Evolutionary conservation across 768 basidiomycete genomes (phyloP).

Genomic region (Lactarius trivialis): DNA sequence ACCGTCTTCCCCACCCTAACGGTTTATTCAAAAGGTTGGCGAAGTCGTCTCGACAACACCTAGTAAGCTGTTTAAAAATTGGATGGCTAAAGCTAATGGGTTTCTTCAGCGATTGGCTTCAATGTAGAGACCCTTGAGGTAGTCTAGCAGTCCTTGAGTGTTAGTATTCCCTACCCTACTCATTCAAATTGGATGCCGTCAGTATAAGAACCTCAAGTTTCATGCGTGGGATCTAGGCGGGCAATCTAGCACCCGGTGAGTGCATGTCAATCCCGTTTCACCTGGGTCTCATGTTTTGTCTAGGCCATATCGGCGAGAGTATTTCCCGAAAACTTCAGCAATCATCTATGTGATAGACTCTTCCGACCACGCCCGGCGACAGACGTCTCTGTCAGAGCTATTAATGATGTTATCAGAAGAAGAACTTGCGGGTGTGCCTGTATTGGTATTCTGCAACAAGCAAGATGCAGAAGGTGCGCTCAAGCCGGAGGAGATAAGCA

Average conservation of each 20-base stretch:
- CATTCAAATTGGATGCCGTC: slow-evolving; percentile 18
- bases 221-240: slow-evolving; percentile 99
- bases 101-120: slow-evolving; percentile 85
- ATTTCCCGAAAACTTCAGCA: slow-evolving; percentile 97
- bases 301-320: slow-evolving; percentile 97
- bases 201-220: slow-evolving; percentile 99
- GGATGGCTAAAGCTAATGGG: slow-evolving; percentile 16
- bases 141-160: slow-evolving; percentile 15
- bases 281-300: slow-evolving; percentile 10
- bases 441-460: slow-evolving; percentile 98
- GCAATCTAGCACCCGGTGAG: slow-evolving; percentile 89
- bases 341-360: slow-evolving; percentile 99
- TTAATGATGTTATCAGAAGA: slow-evolving; percentile 94
- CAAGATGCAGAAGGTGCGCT: slow-evolving; percentile 83
- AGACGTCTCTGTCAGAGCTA: slow-evolving; percentile 82
- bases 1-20: slow-evolving; percentile 6
- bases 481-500: slow-evolving; percentile 87
- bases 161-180: not conserved
- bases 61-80: slow-evolving; percentile 49
- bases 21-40: slow-evolving; percentile 61
- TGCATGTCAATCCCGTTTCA: not conserved
- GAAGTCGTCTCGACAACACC: slow-evolving; percentile 99
- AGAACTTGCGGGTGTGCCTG: slow-evolving; percentile 86
- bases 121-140: slow-evolving; percentile 98
- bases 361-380: slow-evolving; percentile 72